Conservation (phyloP, 306 rosid genomes). For the Rosa rugosa region DNA sequence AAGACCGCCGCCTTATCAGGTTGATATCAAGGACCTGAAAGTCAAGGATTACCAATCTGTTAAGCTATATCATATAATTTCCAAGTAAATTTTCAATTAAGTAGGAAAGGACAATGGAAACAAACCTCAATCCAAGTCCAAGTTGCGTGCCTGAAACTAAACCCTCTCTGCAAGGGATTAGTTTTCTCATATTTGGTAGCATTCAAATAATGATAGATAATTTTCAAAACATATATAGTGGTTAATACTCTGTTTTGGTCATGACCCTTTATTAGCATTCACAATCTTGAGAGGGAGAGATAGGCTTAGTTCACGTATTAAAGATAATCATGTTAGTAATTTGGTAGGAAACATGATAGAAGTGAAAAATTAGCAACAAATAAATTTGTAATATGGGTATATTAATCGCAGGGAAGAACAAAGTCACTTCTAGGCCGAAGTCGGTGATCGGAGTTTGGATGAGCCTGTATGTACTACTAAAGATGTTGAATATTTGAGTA, state of each 20-base stretch:
- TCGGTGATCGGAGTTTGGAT: background rate
- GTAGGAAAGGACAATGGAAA: background rate
- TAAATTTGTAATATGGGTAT: background rate
- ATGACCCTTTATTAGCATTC: background rate
- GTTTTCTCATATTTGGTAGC: background rate
- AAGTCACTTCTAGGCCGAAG: background rate
- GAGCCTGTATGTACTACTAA: background rate
- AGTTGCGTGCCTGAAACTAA: background rate
- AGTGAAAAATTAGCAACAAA: background rate
- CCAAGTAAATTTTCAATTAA: background rate
- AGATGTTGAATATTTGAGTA: background rate
- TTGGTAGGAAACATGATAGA: background rate
- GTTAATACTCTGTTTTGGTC: background rate
- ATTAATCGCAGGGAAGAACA: background rate
- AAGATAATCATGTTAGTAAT: background rate
- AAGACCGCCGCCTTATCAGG: conserved; percentile 1
- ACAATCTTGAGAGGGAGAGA: background rate
- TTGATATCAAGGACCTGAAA: background rate
- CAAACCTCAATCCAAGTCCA: background rate
- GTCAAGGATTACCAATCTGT: conserved; percentile 1
- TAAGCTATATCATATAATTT: background rate
- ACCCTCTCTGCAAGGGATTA: background rate
- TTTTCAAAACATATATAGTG: background rate
- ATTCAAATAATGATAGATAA: background rate
- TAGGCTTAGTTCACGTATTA: background rate